Base-by-base conservation (phyloP, 2,329 filamentous ascomycete species). In the Dactylonectria estremocensis region DNA sequence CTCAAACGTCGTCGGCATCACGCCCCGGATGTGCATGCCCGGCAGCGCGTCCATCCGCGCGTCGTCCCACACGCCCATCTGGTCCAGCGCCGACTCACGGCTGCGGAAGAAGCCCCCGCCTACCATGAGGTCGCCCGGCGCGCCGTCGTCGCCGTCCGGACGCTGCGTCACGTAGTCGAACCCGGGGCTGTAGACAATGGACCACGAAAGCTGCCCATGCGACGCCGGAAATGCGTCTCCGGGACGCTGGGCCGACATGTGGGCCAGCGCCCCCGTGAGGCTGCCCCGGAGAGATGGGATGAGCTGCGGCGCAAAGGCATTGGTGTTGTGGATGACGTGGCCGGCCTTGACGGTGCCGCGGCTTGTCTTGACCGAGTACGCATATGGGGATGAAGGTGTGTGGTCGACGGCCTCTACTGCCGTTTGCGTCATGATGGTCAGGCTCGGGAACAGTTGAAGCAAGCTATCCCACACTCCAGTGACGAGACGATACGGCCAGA, bases 241-340 rank as follows among this genome's bases (percentile, higher is more conserved):
- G 1, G 86, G 83, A 1, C 76, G 73, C 69, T 89, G 86, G 0
- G 85, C 83, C 0, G 84, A 83, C 86, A 89, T 88, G 63, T 86
- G 84, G 5, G 79, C 85, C 3, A 85, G 77, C 0, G 82, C 67
- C 0, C 85, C 82, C 0, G 84, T 82, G n/a, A 88, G 73, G 48
- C 81, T 83, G 9, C 82, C 81, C 3, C 81, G 79, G 1, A 90
- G 78, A 0, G 80, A 82, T 0, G 88, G 87, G 3, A 90, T 72
- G 1, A 90, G 82, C 57, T 88, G 83, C 0, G 83, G 76, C 0
- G 85, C 81, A 69, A 86, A 86, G 5, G 80, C 87, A 68, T 91
- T 90, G 1, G 88, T 91, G 8, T 87, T 86, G 69, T 91, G 87
- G 2, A 91, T 80, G 1, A 91, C 79, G 59, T 90, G 84, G 1